Evolutionary conservation across 2,329 filamentous ascomycete genomes (phyloP).

Genomic region (Verticillium nubilum): DNA sequence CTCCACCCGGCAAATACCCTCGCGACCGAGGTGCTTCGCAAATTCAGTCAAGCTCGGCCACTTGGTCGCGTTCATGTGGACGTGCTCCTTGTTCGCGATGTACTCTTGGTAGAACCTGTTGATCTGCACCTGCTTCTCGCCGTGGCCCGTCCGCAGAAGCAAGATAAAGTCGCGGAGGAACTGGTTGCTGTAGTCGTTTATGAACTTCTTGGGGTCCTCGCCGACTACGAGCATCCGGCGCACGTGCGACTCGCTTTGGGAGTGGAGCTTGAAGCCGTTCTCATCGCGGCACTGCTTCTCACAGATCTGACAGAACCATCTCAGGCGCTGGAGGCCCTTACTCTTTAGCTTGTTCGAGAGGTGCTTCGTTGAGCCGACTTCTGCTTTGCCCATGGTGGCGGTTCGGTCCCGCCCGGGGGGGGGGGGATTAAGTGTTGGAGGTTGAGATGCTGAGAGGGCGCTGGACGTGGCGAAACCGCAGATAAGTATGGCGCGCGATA

Average conservation of each 20-base stretch:
- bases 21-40: slow-evolving; percentile 76
- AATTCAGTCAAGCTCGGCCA: slow-evolving; percentile 89
- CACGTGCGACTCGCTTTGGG: slow-evolving; percentile 77
- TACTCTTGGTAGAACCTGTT: slow-evolving; percentile 97
- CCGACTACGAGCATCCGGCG: slow-evolving; percentile 86
- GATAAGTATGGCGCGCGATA: too few species aligned
- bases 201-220: slow-evolving; percentile 78
- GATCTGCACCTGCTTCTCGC: slow-evolving; percentile 81
- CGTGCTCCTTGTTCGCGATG: slow-evolving; percentile 79
- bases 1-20: slow-evolving; percentile 85
- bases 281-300: slow-evolving; percentile 63
- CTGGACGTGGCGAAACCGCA: background rate
- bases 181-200: slow-evolving; percentile 74
- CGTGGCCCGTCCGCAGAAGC: slow-evolving; percentile 75
- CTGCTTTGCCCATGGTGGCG: slow-evolving; percentile 79
- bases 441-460: background rate
- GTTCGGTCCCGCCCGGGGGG: background rate
- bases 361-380: slow-evolving; percentile 86
- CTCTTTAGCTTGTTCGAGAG: slow-evolving; percentile 87
- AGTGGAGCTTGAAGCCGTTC: slow-evolving; percentile 90
- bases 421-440: background rate
- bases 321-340: slow-evolving; percentile 69
- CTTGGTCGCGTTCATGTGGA: slow-evolving; percentile 90
- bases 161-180: slow-evolving; percentile 77
- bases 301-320: slow-evolving; percentile 90